A percentile compares a stretch with the other conserved stretches of the same genome.
These are phyloP conservation scores for Bacterosira constricta DNA, from an alignment of 108 stramenopile species.

Conservation along the genomic window DNA sequence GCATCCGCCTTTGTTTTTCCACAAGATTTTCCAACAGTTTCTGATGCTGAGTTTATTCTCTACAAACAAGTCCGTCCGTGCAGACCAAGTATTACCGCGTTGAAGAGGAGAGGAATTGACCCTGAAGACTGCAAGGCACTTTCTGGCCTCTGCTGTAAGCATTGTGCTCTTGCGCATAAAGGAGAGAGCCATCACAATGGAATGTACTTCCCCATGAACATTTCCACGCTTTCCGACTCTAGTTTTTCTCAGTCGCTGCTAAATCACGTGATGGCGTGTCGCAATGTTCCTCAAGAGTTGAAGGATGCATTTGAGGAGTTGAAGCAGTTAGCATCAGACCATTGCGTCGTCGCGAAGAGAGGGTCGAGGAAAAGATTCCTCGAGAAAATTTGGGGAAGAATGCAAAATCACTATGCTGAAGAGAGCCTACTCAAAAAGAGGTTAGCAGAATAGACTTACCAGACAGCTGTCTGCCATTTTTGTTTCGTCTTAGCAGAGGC, in stretches of 20 bases:
- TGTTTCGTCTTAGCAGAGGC: no score
- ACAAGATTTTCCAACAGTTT: constrained; percentile 9
- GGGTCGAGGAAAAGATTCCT: constrained; percentile 14
- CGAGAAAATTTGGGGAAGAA: constrained; percentile 18
- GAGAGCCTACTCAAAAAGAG: no score
- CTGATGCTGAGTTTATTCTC: constrained; percentile 9
- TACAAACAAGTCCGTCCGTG: constrained; percentile 15
- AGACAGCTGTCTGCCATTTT: no score
- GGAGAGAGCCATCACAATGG: background rate
- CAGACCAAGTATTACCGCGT: background rate
- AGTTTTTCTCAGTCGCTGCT: constrained; percentile 12
- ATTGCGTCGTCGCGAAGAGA: constrained; percentile 9
- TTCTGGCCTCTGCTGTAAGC: constrained; percentile 11
- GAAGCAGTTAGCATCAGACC: constrained; percentile 7
- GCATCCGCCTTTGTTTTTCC: constrained; percentile 1
- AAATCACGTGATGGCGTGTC: constrained; percentile 1
- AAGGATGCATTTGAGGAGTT: constrained; percentile 15
- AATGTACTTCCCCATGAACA: constrained; percentile 11
- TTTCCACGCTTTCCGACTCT: constrained; percentile 2
- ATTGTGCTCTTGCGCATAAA: constrained; percentile 7
- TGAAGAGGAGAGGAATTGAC: background rate
- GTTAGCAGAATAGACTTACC: no score
- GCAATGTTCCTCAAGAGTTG: constrained; percentile 3
- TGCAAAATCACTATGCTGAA: background rate
- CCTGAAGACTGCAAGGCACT: background rate